Base-by-base conservation (phyloP, 2,329 filamentous ascomycete species). In the Tolypocladium capitatum region DNA sequence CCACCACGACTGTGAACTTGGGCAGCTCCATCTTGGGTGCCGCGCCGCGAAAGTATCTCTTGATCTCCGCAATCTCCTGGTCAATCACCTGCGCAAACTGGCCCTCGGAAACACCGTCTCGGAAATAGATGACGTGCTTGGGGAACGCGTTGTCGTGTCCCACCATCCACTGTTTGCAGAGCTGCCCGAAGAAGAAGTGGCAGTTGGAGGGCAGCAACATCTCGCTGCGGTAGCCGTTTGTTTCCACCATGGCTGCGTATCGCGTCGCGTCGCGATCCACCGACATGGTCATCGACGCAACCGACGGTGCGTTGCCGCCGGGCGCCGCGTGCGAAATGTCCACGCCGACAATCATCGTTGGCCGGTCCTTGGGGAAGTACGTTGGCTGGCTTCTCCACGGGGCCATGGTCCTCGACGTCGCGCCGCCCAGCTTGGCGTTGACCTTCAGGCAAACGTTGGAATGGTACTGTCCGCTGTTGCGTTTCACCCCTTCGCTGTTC, bases 401-500 rank as follows among this genome's bases (percentile, higher is more conserved):
- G 5, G 63, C 56, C 13, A 54, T 52, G 1, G 65, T 66, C 41
- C 63, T 71, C 46, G 69, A 81, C 1, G 88, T 96, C 0, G 79
- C 76, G 6, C 92, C 92, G 14, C 92, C 92, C 2, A 98, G 76
- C 70, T 98, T 98, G 4, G 87, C 85, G 57, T 98, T 97, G 54
- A 98, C 81, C 70, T 98, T 98, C 87, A 98, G 92, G 53, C 81
- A 78, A 0, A 98, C 88, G 52, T 98, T 98, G 1, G 86, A 92
- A 58, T 86, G 84, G 65, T 97, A 97, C 58, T 98, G 92, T 0
- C 75, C 75, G 21, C 84, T 79, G 16, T 77, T 78, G 61, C 83
- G 84, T 34, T 68, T 57, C 1, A 91, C 85, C 50, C 94, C 84
- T 0, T 68, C 68, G 2, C 73, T 70, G 54, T 89, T 82, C n/a